A percentile compares a stretch with the other conserved stretches of the same genome.
Conservation (phyloP, 228 moss, liverwort and hornwort genomes). For the Sphagnum magellanicum region DNA sequence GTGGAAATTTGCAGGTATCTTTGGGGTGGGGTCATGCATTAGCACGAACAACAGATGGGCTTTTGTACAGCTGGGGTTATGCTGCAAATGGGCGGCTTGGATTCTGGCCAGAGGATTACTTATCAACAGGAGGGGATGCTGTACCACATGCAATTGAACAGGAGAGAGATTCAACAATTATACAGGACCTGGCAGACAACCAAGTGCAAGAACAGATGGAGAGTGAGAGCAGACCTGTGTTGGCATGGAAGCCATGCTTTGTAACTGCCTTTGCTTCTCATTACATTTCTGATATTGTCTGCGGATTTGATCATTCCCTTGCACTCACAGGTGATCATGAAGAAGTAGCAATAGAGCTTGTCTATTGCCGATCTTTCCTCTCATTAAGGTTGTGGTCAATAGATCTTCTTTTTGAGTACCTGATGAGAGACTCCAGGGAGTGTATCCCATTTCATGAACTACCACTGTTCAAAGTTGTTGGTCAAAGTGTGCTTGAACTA, state of each 20-base stretch:
- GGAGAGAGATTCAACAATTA: conserved; percentile 6
- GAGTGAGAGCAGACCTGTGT: conserved; percentile 34
- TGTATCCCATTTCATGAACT: no score
- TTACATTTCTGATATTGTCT: conserved; percentile 39
- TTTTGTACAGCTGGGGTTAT: conserved; percentile 80
- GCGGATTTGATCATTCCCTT: conserved; percentile 89
- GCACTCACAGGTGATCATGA: conserved; percentile 41
- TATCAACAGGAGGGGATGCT: neutral
- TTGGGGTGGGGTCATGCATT: conserved; percentile 94
- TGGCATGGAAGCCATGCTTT: conserved; percentile 51
- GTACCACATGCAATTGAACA: neutral
- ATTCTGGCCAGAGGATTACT: conserved; percentile 14
- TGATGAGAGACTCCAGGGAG: no score
- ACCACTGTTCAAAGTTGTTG: no score
- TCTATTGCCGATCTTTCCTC: no score
- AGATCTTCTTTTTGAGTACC: no score
- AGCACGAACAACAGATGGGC: conserved; percentile 69
- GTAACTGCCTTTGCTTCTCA: conserved; percentile 40
- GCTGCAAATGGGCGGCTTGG: conserved; percentile 71
- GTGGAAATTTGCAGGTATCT: conserved; percentile 39
- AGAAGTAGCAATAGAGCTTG: no score
- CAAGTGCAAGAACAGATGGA: conserved; percentile 27
- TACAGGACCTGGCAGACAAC: conserved; percentile 16
- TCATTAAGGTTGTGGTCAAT: no score
- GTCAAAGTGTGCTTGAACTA: neutral